Evolutionary conservation across 2,329 filamentous ascomycete species (phyloP).

Genomic region (Tolypocladium pustulatum): DNA sequence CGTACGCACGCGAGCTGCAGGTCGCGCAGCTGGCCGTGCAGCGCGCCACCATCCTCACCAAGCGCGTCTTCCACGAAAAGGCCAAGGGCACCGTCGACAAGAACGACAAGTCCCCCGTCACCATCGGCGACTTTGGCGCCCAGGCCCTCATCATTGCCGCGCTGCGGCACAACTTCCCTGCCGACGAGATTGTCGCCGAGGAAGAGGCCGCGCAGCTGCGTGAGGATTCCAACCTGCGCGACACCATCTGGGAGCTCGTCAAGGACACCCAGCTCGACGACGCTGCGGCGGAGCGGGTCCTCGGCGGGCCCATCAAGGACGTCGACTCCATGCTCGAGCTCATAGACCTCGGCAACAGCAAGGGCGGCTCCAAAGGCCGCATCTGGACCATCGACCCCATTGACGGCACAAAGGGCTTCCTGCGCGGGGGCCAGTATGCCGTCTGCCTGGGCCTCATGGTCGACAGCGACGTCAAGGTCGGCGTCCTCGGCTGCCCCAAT

Average conservation of each 20-base stretch:
- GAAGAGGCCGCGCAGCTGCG: constrained; percentile 81
- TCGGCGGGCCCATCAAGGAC: constrained; percentile 58
- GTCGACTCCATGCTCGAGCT: constrained; percentile 57
- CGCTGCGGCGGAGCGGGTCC: constrained; percentile 46
- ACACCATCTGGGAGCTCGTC: constrained; percentile 74
- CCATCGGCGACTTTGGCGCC: constrained; percentile 94
- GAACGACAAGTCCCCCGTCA: constrained; percentile 92
- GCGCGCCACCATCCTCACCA: constrained; percentile 50
- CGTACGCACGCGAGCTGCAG: constrained; percentile 68
- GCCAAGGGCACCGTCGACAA: constrained; percentile 87
- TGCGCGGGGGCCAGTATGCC: constrained; percentile 92
- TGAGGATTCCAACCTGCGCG: constrained; percentile 54
- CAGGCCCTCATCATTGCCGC: constrained; percentile 93
- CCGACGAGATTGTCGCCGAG: constrained; percentile 87
- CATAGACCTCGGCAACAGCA: constrained; percentile 58
- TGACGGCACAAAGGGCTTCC: constrained; percentile 94
- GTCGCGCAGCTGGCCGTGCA: constrained; percentile 84
- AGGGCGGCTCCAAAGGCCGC: constrained; percentile 62
- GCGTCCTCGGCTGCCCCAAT: constrained; percentile 92
- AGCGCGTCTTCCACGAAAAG: constrained; percentile 59
- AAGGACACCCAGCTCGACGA: constrained; percentile 55
- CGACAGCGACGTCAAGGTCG: constrained; percentile 87
- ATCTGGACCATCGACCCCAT: constrained; percentile 98
- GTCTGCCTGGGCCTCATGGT: constrained; percentile 88
- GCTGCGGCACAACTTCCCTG: constrained; percentile 78